phyloP scores from a whole-genome alignment of 192 early-diverging fungal genomes.

The Spinellus fusiger region DNA sequence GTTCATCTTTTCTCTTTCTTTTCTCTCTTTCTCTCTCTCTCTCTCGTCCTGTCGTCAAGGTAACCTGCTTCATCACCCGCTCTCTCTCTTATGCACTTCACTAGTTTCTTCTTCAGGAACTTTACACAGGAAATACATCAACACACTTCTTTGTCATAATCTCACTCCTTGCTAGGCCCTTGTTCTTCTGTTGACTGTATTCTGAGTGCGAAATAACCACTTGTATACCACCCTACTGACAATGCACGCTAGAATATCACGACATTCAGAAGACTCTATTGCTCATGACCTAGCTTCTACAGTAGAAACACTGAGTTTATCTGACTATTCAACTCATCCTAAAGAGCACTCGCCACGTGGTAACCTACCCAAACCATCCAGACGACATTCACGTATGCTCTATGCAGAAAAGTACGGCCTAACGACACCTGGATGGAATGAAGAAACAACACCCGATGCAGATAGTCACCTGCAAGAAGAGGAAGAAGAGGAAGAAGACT shows the following conservation, averaged over 20 bases:
- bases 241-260: neutral
- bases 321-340: neutral
- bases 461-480: neutral
- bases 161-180: too few species aligned
- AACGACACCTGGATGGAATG: conserved; percentile 15
- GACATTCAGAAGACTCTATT: neutral
- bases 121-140: too few species aligned
- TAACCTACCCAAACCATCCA: neutral
- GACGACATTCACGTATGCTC: conserved; percentile 17
- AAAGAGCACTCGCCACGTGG: neutral
- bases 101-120: too few species aligned
- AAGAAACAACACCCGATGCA: neutral
- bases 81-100: too few species aligned
- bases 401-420: conserved; percentile 26
- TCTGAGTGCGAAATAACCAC: too few species aligned
- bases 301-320: neutral
- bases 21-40: too few species aligned
- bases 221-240: neutral
- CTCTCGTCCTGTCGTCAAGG: too few species aligned
- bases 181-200: neutral
- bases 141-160: too few species aligned
- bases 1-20: neutral
- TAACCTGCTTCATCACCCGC: too few species aligned
- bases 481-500: neutral
- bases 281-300: neutral